Conservation (phyloP, 2,329 filamentous ascomycete species). For the Reticulascus tulasneorum region DNA sequence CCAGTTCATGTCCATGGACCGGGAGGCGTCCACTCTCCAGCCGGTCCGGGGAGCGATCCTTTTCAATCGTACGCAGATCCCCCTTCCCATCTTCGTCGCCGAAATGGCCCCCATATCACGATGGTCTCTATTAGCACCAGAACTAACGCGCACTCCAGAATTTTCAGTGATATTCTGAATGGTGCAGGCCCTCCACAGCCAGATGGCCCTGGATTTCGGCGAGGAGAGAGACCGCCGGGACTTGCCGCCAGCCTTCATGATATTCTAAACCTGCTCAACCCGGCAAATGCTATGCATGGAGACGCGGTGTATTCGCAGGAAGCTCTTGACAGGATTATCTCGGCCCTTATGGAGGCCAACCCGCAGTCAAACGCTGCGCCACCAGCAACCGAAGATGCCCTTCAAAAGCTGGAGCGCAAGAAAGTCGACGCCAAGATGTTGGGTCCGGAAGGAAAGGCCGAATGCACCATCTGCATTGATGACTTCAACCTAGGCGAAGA, state of each 20-base stretch:
- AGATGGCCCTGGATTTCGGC: constrained; percentile 16
- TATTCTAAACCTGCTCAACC: constrained; percentile 52
- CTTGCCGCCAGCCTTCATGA: constrained; percentile 36
- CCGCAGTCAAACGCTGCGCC: constrained; percentile 73
- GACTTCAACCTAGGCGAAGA: constrained; percentile 69
- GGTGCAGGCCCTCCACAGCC: constrained; percentile 30
- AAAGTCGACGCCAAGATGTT: constrained; percentile 68
- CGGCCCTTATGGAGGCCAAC: constrained; percentile 82
- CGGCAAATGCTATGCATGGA: constrained; percentile 53
- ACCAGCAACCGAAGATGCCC: constrained; percentile 72
- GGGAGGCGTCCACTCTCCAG: constrained; percentile 9
- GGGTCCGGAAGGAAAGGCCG: constrained; percentile 60
- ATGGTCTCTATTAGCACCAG: constrained; percentile 11
- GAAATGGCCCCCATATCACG: constrained; percentile 12
- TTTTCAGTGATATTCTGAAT: constrained; percentile 43
- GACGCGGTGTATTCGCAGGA: constrained; percentile 91
- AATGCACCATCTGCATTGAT: constrained; percentile 96
- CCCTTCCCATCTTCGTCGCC: constrained; percentile 2
- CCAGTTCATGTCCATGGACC: constrained; percentile 21
- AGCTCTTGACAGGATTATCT: constrained; percentile 83
- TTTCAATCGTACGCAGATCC: constrained; percentile 45
- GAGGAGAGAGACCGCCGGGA: constrained; percentile 1
- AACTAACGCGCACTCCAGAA: constrained; percentile 34
- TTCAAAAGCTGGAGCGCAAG: constrained; percentile 68
- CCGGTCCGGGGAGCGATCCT: constrained; percentile 24